Evolutionary conservation across 805 yeast genomes (phyloP).

Genomic region (Wickerhamomyces bisporus): DNA sequence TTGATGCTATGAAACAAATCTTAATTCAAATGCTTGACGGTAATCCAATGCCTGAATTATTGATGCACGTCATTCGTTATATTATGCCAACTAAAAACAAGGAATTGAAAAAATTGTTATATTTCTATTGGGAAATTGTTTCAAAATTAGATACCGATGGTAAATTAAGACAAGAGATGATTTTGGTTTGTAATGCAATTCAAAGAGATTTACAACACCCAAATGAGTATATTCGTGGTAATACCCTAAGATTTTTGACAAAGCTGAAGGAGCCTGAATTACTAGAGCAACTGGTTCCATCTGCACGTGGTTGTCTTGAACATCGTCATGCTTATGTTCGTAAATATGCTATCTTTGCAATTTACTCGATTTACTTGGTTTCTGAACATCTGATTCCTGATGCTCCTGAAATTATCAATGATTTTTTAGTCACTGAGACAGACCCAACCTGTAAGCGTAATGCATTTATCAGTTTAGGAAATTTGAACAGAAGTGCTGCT

Average conservation of each 20-base stretch:
- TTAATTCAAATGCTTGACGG: conserved; percentile 86
- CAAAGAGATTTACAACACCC: conserved; percentile 98
- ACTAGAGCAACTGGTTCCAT: conserved; percentile 91
- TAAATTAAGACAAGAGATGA: conserved; percentile 96
- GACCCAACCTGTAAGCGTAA: conserved; percentile 95
- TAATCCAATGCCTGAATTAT: conserved; percentile 83
- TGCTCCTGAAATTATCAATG: conserved; percentile 78
- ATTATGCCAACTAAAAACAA: conserved; percentile 95
- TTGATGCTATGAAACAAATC: conserved; percentile 85
- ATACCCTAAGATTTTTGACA: conserved; percentile 84
- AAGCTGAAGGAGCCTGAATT: conserved; percentile 91
- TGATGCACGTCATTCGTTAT: conserved; percentile 95
- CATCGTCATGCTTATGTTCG: conserved; percentile 98
- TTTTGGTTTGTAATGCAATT: conserved; percentile 95
- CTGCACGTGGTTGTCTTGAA: conserved; percentile 84
- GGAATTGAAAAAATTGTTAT: conserved; percentile 84
- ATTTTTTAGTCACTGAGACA: conserved; percentile 73
- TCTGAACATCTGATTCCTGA: conserved; percentile 90
- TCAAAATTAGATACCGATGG: conserved; percentile 87
- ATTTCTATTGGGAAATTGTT: conserved; percentile 97
- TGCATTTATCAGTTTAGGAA: conserved; percentile 84
- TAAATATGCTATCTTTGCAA: conserved; percentile 92
- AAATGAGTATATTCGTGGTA: conserved; percentile 94
- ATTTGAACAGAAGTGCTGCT: conserved; percentile 80
- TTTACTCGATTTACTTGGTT: conserved; percentile 73